Base-by-base conservation (phyloP, 345 rosid species). In the Populus deltoides region DNA sequence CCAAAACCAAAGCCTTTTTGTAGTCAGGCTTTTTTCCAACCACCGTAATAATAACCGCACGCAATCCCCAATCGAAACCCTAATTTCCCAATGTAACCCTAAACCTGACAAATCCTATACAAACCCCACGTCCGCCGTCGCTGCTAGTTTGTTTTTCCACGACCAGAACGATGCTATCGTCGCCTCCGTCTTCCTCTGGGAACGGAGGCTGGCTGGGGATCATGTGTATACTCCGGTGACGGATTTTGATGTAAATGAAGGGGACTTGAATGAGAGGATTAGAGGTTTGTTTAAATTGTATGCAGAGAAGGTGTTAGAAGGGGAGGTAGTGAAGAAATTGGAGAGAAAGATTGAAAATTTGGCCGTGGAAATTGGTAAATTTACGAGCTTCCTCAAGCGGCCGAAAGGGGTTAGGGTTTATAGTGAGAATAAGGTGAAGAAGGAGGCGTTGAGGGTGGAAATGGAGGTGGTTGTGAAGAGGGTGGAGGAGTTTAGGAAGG, bases 401-500 rank as follows among this genome's bases (percentile, higher is more conserved):
- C 51, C 10, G 9, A 77, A 33, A 66, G 53, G n/a, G 13, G 1
- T 16, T 25, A n/a, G 1, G 1, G 0, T 73, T 0, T 84, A 77
- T 22, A 7, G 0, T 2, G 81, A 79, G 66, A 36, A 81, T 76
- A 7, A 7, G 65, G 85, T 75, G 68, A 78, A 24, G 73, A 81
- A 66, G 86, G 82, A 82, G 68, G 83, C 33, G 53, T 45, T 90
- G 10, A 22, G 25, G 27, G 80, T 55, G 17, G 97, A 92, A 75
- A 80, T 38, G 66, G 83, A 83, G 11, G 63, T 85, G 74, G 67
- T 90, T 39, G 61, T 45, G 4, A 90, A 76, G 83, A 86, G 92
- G 61, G 53, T 89, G 57, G 80, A 62, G 72, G 99, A 91, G 83
- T 95, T 92, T 66, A 71, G 75, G 81, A 71, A 47, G 49, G 95